phyloP scores from a whole-genome alignment of 2,329 filamentous ascomycete species.

The Alternaria postmessia region DNA sequence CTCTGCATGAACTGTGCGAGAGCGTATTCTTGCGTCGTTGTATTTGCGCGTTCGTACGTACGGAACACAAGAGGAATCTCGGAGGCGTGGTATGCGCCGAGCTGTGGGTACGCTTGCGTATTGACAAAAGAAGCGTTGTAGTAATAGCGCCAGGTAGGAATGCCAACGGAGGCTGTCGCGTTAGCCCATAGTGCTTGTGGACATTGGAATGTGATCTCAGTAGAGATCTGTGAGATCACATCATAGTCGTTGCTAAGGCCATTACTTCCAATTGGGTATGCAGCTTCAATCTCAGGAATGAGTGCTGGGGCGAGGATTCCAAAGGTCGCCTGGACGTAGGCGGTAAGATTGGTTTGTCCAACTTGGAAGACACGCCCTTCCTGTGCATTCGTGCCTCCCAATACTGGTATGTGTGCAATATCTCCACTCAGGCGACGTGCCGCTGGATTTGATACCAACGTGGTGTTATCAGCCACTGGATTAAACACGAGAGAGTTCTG shows the following conservation, averaged over 20 bases:
- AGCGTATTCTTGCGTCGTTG: constrained; percentile 30
- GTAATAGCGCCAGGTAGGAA: constrained; percentile 39
- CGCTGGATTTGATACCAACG: constrained; percentile 27
- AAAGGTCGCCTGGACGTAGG: constrained; percentile 28
- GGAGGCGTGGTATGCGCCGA: constrained; percentile 33
- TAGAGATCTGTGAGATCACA: constrained; percentile 25
- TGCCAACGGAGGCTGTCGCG: constrained; percentile 30
- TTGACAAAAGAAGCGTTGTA: constrained; percentile 44
- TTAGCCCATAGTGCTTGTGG: constrained; percentile 33
- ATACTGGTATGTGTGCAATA: constrained; percentile 38
- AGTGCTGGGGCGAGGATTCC: constrained; percentile 16
- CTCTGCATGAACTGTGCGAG: constrained; percentile 30
- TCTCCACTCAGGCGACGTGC: constrained; percentile 26
- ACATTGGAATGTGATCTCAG: constrained; percentile 31
- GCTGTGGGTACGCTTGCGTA: constrained; percentile 20
- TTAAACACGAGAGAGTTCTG: constrained; percentile 29
- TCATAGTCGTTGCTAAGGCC: constrained; percentile 28
- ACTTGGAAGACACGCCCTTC: constrained; percentile 38
- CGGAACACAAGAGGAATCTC: constrained; percentile 38
- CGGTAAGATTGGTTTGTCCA: constrained; percentile 25
- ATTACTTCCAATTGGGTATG: constrained; percentile 30
- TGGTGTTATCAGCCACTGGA: constrained; percentile 33
- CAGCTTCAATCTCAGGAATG: constrained; percentile 24
- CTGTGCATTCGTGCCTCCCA: constrained; percentile 37
- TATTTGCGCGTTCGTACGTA: constrained; percentile 25